Conservation (phyloP, 768 basidiomycete species). For the Mycena olivaceomarginata region DNA sequence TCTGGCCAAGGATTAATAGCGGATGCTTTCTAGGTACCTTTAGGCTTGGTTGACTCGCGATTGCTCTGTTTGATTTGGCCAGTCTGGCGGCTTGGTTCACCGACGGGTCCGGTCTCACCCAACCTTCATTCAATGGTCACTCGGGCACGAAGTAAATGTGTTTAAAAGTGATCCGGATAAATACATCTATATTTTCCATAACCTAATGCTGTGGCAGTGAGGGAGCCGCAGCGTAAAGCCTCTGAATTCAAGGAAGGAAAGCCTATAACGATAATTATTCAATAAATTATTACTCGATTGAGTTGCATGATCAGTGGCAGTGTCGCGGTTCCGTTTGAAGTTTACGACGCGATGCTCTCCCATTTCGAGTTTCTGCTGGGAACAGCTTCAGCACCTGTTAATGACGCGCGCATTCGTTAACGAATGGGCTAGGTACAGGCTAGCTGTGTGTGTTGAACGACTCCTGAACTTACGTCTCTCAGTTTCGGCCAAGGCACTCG, state of each 20-base stretch:
- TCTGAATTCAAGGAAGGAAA: too few relatives aligned
- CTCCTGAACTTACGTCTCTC: constrained; percentile 19
- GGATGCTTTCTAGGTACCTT: constrained; percentile 28
- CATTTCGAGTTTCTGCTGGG: constrained; percentile 57
- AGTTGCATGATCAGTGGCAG: too few relatives aligned
- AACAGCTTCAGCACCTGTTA: constrained; percentile 40
- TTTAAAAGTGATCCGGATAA: too few relatives aligned
- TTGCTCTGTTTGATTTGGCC: constrained; percentile 18
- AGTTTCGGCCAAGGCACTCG: constrained; percentile 32
- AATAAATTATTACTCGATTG: too few relatives aligned
- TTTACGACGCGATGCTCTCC: constrained; percentile 15
- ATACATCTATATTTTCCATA: too few relatives aligned
- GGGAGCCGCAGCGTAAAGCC: too few relatives aligned
- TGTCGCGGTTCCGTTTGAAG: constrained; percentile 19
- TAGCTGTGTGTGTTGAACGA: neutral
- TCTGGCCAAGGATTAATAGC: neutral
- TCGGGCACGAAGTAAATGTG: neutral
- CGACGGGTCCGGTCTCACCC: neutral
- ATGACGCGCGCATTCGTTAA: constrained; percentile 51
- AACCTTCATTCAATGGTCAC: constrained; percentile 6
- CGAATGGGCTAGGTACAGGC: constrained; percentile 56
- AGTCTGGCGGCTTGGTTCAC: constrained; percentile 31
- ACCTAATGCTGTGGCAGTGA: too few relatives aligned
- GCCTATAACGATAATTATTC: too few relatives aligned
- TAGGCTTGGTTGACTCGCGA: constrained; percentile 36